Evolutionary conservation across 169 alveolate species (phyloP), one percentile per base, ranked within the genome.

Genomic region (Plasmodium gaboni): DNA sequence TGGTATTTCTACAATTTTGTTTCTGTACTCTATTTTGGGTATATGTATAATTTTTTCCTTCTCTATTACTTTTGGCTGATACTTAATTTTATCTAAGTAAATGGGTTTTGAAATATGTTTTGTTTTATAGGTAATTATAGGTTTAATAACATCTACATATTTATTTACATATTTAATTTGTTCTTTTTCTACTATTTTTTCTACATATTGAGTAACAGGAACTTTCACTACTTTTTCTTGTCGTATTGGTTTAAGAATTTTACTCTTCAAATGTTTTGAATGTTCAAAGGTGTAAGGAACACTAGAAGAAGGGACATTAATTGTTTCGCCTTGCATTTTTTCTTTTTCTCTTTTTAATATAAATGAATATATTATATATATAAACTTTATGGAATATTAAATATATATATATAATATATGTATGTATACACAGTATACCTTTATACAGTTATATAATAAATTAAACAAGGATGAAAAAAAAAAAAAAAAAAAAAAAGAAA

Each of bases 21-120:
- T 83, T 83, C 91, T 83, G 32, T 83, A 83, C 50, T 83, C 91
- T 53, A 83, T 83, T 68, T 83, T 83, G 0, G 91, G 91, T 19
- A 83, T 83, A 26, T 83, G 91, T 26, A 83, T 63, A 68, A 83
- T 83, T 83, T 83, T 83, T 55, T 83, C 91, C 61, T 69, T 83
- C 26, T 83, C 91, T 68, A 83, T 26, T 71, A 83, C 46, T 53
- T 83, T 83, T 9, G 80, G 80, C 28, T 83, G 85, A 42, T 83
- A 83, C 46, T 83, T 83, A 55, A 83, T 83, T 83, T 83, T 83
- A 51, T 83, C 91, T 83, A 83, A 68, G 48, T 83, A 83, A 44
- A 83, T 83, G 3, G 80, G 91, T 51, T 83, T 83, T 22, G 91
- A 57, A 42, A 83, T 83, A 28, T 83, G 91, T 48, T 83, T 83